phyloP scores from a whole-genome alignment of 148 eudicot genomes.

The Agrostemma githago region DNA sequence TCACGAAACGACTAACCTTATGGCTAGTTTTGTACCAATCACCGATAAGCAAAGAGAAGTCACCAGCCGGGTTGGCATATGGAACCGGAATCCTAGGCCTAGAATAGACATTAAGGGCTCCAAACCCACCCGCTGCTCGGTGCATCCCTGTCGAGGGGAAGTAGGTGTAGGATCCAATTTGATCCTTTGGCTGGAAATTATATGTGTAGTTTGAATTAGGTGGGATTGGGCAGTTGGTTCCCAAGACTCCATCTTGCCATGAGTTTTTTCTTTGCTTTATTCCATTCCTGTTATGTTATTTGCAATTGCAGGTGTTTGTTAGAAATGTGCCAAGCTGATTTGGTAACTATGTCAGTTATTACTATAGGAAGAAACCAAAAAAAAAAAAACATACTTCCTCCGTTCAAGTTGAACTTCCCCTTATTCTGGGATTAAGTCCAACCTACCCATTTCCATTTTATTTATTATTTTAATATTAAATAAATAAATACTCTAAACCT shows the following conservation, averaged over 20 bases:
- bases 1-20: conserved; percentile 42
- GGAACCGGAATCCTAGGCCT: conserved; percentile 81
- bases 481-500: no score
- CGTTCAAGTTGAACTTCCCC: no score
- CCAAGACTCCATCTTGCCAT: conserved; percentile 97
- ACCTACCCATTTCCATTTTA: no score
- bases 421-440: no score
- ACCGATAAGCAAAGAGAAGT: conserved; percentile 73
- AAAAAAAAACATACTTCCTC: no score
- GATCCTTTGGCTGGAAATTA: conserved; percentile 87
- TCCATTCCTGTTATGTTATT: conserved; percentile 69
- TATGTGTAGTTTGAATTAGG: conserved; percentile 77
- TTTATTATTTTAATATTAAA: no score
- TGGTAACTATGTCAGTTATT: neutral
- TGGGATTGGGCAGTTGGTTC: conserved; percentile 89
- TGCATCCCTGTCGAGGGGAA: conserved; percentile 89
- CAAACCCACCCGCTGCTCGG: conserved; percentile 86
- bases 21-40: conserved; percentile 76
- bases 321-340: neutral
- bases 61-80: conserved; percentile 66
- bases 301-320: conserved; percentile 1
- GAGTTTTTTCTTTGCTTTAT: conserved; percentile 95
- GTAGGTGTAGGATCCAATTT: conserved; percentile 87
- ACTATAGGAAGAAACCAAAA: neutral
- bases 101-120: conserved; percentile 73